Evolutionary conservation across 257 asterid species (phyloP).

Genomic region (Solanum chmielewskii): DNA sequence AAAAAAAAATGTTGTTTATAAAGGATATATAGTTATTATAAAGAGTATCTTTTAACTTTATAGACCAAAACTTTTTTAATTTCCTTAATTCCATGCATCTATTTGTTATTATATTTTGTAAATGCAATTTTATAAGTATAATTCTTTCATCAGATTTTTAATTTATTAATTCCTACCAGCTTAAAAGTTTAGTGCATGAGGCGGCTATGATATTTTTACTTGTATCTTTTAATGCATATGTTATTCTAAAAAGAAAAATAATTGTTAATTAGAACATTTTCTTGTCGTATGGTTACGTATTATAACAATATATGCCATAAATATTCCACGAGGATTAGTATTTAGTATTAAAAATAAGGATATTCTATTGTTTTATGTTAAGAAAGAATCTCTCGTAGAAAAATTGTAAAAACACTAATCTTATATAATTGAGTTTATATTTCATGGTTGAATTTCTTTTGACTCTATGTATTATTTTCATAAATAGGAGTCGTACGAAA

Average conservation of each 20-base stretch:
- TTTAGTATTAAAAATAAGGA: not conserved
- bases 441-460: not conserved
- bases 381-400: not conserved
- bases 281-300: not conserved
- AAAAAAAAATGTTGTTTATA: rapidly evolving
- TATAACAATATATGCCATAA: not conserved
- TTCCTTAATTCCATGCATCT: not conserved
- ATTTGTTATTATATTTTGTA: not conserved
- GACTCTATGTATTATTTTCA: not conserved
- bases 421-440: not conserved
- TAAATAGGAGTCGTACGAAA: not conserved
- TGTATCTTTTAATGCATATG: not conserved
- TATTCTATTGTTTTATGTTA: not conserved
- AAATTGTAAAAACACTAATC: not conserved
- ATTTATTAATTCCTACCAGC: not conserved
- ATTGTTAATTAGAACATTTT: not conserved
- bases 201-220: not conserved
- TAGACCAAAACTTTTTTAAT: not conserved
- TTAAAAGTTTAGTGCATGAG: not conserved
- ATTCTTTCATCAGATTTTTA: not conserved
- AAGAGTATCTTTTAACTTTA: too few relatives aligned
- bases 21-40: too few relatives aligned
- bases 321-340: not conserved
- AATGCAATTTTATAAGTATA: not conserved
- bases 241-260: not conserved